Conservation (phyloP, 352 stramenopile genomes). For the Phytophthora kernoviae region DNA sequence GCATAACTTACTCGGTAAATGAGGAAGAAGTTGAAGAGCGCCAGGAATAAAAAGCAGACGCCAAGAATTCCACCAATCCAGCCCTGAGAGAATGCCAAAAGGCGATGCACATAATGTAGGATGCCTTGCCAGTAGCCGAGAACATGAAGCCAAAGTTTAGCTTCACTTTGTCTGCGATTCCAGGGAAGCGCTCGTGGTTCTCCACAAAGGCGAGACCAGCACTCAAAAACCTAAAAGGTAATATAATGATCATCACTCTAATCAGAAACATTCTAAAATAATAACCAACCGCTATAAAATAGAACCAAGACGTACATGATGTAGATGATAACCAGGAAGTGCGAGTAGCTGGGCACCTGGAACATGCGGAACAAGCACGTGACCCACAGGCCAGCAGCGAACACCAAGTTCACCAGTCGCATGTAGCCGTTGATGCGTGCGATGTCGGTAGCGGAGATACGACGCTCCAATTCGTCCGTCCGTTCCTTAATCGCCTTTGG, state of each 20-base stretch:
- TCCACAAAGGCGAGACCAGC: conserved; percentile 78
- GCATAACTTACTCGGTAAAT: conserved; percentile 66
- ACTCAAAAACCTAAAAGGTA: conserved; percentile 52
- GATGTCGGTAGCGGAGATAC: conserved; percentile 81
- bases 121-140: conserved; percentile 79
- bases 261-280: background rate
- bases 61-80: conserved; percentile 80
- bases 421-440: conserved; percentile 88
- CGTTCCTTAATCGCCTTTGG: conserved; percentile 70
- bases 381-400: conserved; percentile 60
- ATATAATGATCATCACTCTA: background rate
- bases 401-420: conserved; percentile 78
- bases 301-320: conserved; percentile 62
- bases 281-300: no score
- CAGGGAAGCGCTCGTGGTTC: conserved; percentile 86
- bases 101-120: conserved; percentile 84
- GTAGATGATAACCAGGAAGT: conserved; percentile 87
- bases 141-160: conserved; percentile 91
- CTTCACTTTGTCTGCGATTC: conserved; percentile 79
- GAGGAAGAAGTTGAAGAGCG: conserved; percentile 89
- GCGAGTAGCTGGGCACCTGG: conserved; percentile 71
- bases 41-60: conserved; percentile 74
- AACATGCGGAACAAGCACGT: conserved; percentile 86
- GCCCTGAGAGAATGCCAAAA: conserved; percentile 84
- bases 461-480: conserved; percentile 70